These are phyloP conservation scores for Sophora flavescens DNA, from an alignment of 306 rosid species.

Conservation along the genomic window DNA sequence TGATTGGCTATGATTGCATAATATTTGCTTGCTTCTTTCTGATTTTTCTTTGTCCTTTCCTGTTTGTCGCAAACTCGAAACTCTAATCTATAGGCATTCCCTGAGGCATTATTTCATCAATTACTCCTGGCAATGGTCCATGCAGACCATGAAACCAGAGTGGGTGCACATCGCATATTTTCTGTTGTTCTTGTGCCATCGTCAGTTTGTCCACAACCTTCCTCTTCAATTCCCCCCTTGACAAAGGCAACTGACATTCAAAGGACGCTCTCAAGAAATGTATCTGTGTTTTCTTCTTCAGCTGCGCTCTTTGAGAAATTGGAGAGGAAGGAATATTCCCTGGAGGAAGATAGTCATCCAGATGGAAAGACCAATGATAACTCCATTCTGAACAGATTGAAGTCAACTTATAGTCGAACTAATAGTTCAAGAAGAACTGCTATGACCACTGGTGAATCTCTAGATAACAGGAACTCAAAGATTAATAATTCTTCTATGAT, in stretches of 20 bases:
- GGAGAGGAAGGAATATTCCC: conserved; percentile 60
- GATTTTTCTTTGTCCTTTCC: conserved; percentile 42
- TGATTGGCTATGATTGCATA: conserved; percentile 37
- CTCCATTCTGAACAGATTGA: conserved; percentile 69
- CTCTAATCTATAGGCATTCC: conserved; percentile 75
- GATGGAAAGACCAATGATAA: conserved; percentile 53
- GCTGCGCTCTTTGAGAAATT: conserved; percentile 94
- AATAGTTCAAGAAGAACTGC: conserved; percentile 52
- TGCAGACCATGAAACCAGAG: conserved; percentile 94
- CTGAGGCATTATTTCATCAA: conserved; percentile 94
- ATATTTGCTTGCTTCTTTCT: conserved; percentile 51
- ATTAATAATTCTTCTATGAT: conserved; percentile 54
- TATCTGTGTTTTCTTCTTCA: conserved; percentile 94
- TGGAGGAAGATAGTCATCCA: conserved; percentile 55
- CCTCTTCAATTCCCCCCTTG: conserved; percentile 45
- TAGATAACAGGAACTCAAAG: conserved; percentile 44
- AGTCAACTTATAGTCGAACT: conserved; percentile 66
- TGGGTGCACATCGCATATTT: conserved; percentile 92
- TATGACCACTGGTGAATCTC: conserved; percentile 30
- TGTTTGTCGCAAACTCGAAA: conserved; percentile 37
- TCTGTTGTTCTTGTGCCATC: conserved; percentile 98
- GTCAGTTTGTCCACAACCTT: conserved; percentile 80
- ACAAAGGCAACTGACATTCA: conserved; percentile 54
- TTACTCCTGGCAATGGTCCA: conserved; percentile 93
- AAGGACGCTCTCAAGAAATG: conserved; percentile 74